Evolutionary conservation across 1,139 yeast genomes (phyloP).

Genomic region (Magnusiomyces sp.): DNA sequence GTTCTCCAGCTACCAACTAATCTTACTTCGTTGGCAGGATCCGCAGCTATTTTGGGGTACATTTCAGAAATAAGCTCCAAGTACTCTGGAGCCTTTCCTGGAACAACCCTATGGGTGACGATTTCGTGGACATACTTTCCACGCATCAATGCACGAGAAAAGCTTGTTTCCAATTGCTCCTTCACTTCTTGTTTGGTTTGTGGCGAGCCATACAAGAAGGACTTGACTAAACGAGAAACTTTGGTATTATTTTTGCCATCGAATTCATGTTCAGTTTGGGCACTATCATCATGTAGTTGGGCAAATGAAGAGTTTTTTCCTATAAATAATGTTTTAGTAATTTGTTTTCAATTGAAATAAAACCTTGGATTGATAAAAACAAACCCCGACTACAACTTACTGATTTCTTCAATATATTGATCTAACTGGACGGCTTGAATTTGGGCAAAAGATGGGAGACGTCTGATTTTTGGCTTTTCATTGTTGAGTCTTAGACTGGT

Average conservation of each 20-base stretch:
- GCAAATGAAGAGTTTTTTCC: constrained; percentile 11
- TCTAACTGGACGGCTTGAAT: constrained; percentile 28
- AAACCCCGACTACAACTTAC: neutral
- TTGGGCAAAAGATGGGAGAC: constrained; percentile 32
- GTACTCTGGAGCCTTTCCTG: constrained; percentile 32
- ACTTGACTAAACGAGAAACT: constrained; percentile 28
- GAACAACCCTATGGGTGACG: constrained; percentile 32
- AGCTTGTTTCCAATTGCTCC: constrained; percentile 29
- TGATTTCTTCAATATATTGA: constrained; percentile 22
- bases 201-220: constrained; percentile 34
- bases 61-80: constrained; percentile 29
- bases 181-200: constrained; percentile 30
- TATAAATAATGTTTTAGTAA: neutral
- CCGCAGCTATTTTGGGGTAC: constrained; percentile 31
- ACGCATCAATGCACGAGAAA: constrained; percentile 32
- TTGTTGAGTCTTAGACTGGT: neutral
- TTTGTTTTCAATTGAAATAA: neutral
- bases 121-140: constrained; percentile 39
- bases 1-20: constrained; percentile 38
- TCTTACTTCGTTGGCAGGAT: constrained; percentile 30
- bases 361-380: neutral
- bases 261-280: constrained; percentile 10
- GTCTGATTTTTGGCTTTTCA: constrained; percentile 11
- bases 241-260: constrained; percentile 7
- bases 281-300: constrained; percentile 17